Percentiles rank a stretch among this genome's conserved stretches.
Evolutionary conservation across 805 yeast species (phyloP).

Genomic region (Ogataea nonfermentans): DNA sequence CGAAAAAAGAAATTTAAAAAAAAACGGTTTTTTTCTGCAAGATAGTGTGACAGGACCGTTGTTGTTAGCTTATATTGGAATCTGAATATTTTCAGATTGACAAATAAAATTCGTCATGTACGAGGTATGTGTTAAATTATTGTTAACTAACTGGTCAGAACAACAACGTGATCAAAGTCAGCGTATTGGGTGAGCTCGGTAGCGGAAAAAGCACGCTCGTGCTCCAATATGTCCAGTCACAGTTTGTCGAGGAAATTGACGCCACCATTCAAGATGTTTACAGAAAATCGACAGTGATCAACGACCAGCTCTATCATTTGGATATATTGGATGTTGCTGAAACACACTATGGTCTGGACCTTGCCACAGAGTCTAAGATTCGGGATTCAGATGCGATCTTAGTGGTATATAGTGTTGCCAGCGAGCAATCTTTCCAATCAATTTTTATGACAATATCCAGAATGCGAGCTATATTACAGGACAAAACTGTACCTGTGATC

Average conservation of each 20-base stretch:
- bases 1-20: constrained; percentile 1
- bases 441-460: constrained; percentile 48
- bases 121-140: constrained; percentile 6
- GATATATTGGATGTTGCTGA: constrained; percentile 87
- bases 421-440: constrained; percentile 45
- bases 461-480: constrained; percentile 60
- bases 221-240: constrained; percentile 23
- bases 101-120: constrained; percentile 3
- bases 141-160: constrained; percentile 7
- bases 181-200: constrained; percentile 32
- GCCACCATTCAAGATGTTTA: constrained; percentile 32
- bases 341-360: constrained; percentile 50
- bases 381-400: constrained; percentile 46
- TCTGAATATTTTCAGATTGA: neutral
- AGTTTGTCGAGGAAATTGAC: constrained; percentile 24
- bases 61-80: neutral
- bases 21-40: constrained; percentile 12
- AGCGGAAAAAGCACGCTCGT: constrained; percentile 35
- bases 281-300: constrained; percentile 27
- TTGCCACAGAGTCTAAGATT: constrained; percentile 16
- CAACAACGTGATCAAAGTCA: constrained; percentile 22
- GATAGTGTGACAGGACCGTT: constrained; percentile 3
- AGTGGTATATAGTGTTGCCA: constrained; percentile 49
- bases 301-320: constrained; percentile 38
- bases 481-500: constrained; percentile 24